Base-by-base conservation (phyloP, 169 alveolate genomes). In the Theileria sp. region DNA sequence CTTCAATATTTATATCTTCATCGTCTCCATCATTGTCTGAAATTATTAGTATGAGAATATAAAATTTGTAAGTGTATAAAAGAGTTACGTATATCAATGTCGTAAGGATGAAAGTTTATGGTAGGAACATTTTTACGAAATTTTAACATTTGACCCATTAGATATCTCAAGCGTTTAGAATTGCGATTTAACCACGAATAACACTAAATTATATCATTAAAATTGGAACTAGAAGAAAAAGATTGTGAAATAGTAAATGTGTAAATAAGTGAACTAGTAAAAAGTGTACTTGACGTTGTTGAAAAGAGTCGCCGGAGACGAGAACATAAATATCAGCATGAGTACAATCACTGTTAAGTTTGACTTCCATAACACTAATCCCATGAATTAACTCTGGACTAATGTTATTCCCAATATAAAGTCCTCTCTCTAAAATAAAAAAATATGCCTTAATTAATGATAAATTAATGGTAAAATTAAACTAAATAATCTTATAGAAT, bases 41-140 rank as follows among this genome's bases (percentile, higher is more conserved):
- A 32, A 32, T 32, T 32, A 32, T 32, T n/a, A n/a, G 36, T 32
- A 5, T 32, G 1, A 32, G 36, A 32, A 32, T 3, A 32, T 32
- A 5, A 32, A 32, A 32, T 3, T 32, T 32, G 1, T 32, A 32
- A 32, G 36, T 32, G 36, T 32, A 32, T 32, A 32, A 79, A 69
- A 49, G 76, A 80, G 34, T 81, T 75, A 23, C 36, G 36, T 32
- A 32, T 32, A 32, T 62, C 51, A 69, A 82, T 26, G 62, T 82
- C 54, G 69, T 76, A 76, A 36, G 58, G 44, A 69, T 77, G 74
- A 34, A 84, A 84, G 9, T 79, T 21, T 4, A 84, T n/a, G 17
- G 86, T 68, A 12, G 90, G 90, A 15, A 84, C 87, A 21, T 77
- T 76, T 28, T 84, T 84, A 23, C 90, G 79, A 61, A 77, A 85